phyloP scores from a whole-genome alignment of 2,329 filamentous ascomycete species.

The Phaeosphaeriaceae sp. region DNA sequence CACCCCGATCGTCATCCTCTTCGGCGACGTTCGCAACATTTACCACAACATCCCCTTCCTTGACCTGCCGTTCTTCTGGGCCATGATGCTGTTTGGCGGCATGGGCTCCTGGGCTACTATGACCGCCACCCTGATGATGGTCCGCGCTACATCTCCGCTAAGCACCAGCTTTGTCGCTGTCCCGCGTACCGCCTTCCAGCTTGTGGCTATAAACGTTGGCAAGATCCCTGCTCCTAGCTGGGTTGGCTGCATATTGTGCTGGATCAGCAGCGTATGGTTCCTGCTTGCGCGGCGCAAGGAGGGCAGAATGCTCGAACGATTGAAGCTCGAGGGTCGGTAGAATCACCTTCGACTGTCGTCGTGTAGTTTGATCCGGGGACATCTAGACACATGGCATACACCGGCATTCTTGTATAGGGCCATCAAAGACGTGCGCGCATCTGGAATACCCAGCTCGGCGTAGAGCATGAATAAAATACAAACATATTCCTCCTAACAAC shows the following conservation, averaged over 20 bases:
- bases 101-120: constrained; percentile 59
- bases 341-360: neutral
- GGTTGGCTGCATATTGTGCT: constrained; percentile 60
- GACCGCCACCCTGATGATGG: constrained; percentile 55
- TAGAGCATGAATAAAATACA: neutral
- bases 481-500: neutral
- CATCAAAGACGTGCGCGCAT: neutral
- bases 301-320: constrained; percentile 37
- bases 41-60: constrained; percentile 62
- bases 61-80: constrained; percentile 63
- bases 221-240: constrained; percentile 60
- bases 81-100: constrained; percentile 59
- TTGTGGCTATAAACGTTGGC: constrained; percentile 56
- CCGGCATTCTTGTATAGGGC: neutral
- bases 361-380: neutral
- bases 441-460: neutral
- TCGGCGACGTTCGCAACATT: constrained; percentile 58
- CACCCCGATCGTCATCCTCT: constrained; percentile 58
- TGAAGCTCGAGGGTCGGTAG: neutral
- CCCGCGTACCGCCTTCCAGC: constrained; percentile 57
- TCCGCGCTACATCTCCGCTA: constrained; percentile 59
- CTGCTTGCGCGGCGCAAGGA: constrained; percentile 52
- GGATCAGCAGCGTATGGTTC: constrained; percentile 60
- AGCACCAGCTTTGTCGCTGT: constrained; percentile 59
- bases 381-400: neutral